A percentile compares a stretch with the other conserved stretches of the same genome.
Conservation (phyloP, 1,284 basidiomycete genomes). For the Moniliella sp. region DNA sequence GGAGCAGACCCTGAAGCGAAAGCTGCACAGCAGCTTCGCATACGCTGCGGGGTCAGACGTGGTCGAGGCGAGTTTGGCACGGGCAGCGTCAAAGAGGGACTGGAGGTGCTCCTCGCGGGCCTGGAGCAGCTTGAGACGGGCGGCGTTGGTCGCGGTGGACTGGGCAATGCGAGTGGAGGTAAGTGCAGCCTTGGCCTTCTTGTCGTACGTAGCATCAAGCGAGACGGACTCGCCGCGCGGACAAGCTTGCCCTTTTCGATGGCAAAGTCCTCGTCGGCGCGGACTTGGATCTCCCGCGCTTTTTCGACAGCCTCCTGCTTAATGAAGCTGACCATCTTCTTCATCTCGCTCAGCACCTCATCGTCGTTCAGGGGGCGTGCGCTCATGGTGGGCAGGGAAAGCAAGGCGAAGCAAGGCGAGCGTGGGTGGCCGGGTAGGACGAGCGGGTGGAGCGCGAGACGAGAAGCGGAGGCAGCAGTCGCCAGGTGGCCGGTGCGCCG, state of each 20-base stretch:
- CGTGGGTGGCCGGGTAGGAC: background rate
- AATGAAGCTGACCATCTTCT: conserved; percentile 60
- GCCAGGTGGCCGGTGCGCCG: background rate
- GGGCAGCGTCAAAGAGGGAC: conserved; percentile 59
- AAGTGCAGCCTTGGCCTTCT: conserved; percentile 29
- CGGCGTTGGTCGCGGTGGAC: conserved; percentile 81
- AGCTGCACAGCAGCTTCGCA: conserved; percentile 53
- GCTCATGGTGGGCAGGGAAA: background rate
- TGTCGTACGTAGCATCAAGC: conserved; percentile 24
- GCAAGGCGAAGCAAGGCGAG: background rate
- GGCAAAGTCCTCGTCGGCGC: conserved; percentile 32
- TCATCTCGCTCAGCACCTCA: conserved; percentile 88
- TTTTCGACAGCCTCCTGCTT: conserved; percentile 33
- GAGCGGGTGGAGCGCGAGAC: background rate
- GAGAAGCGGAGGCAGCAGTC: background rate
- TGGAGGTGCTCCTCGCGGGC: conserved; percentile 77
- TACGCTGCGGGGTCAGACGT: conserved; percentile 45
- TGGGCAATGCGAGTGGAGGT: conserved; percentile 47
- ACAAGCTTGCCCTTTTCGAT: conserved; percentile 33
- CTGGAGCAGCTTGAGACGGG: conserved; percentile 71
- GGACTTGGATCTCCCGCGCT: conserved; percentile 32
- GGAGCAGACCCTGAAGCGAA: conserved; percentile 47
- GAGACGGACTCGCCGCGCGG: conserved; percentile 25
- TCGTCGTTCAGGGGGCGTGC: conserved; percentile 54
- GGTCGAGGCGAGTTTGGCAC: conserved; percentile 46